Evolutionary conservation across 163 green algal species (phyloP), one percentile per base, ranked within the genome.

Genomic region (Coccomyxa subellipsoidea): DNA sequence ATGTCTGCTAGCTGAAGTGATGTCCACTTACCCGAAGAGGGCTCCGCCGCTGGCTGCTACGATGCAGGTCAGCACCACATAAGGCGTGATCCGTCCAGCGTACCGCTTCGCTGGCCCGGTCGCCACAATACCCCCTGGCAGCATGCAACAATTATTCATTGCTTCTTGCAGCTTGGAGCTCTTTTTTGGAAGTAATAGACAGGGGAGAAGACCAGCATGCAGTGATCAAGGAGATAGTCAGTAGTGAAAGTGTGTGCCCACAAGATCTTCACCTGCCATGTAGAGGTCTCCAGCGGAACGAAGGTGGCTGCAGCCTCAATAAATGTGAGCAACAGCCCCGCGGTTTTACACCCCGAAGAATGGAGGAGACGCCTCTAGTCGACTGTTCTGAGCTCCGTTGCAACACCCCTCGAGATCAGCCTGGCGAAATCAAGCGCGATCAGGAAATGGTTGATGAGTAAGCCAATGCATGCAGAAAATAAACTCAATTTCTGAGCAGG

Each of bases 1-100:
- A n/a, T n/a, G n/a, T n/a, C n/a, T n/a, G n/a, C n/a, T n/a, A n/a
- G n/a, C n/a, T n/a, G 18, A 35, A 32, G 32, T 15, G 32, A 37
- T 38, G 21, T 27, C 18, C 25, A 18, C 29, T 32, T 81, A 85
- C 15, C 82, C 82, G 78, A 86, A 86, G 32, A 86, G 38, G 4
- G 82, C 82, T 32, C 82, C 82, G 38, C 82, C 82, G 35, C 78
- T 83, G 79, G 82, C 82, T 69, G 82, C 82, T 31, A 86, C 82
- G 71, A 86, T 86, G 53, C 82, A 86, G 7, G 78, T 76, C 4
- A 80, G 69, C 35, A 86, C 78, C 39, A 86, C 82, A 83, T 81
- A 86, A 9, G 78, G 78, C 54, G 82, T 86, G 53, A 81, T 77
- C 4, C 75, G 72, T 29, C 82, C 82, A n/a, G 72, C 75, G 37